phyloP scores from a whole-genome alignment of 305 asterid genomes.

The Striga hermonthica region DNA sequence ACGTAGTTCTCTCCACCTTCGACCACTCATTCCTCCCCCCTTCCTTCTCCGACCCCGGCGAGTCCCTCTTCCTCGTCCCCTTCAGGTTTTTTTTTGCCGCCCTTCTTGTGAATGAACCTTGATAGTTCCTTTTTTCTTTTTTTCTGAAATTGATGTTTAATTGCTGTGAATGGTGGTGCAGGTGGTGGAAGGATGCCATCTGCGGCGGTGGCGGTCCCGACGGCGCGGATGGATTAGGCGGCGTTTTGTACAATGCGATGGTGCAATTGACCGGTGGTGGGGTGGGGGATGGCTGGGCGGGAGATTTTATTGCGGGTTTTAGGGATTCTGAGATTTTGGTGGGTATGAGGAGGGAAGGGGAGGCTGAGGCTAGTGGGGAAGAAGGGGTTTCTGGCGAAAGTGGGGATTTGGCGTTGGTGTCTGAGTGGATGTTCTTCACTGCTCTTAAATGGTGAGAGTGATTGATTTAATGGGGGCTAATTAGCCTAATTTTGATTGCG shows the following conservation, averaged over 20 bases:
- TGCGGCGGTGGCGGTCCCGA: slow-evolving; percentile 33
- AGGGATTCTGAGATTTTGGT: slow-evolving; percentile 51
- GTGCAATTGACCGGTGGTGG: slow-evolving; percentile 33
- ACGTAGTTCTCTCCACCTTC: slow-evolving; percentile 32
- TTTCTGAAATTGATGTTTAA: not conserved
- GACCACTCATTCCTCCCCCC: slow-evolving; percentile 37
- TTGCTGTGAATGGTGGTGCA: slow-evolving; percentile 22
- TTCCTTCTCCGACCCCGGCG: slow-evolving; percentile 43
- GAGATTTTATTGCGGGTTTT: slow-evolving; percentile 31
- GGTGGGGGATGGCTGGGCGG: slow-evolving; percentile 25
- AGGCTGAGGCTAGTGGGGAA: slow-evolving; percentile 38
- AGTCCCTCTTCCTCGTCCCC: slow-evolving; percentile 42
- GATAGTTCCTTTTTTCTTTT: not conserved
- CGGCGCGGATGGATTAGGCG: slow-evolving; percentile 32
- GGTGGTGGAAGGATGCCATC: slow-evolving; percentile 55
- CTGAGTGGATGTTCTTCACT: slow-evolving; percentile 81
- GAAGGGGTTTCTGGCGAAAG: slow-evolving; percentile 35
- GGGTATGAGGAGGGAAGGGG: slow-evolving; percentile 50
- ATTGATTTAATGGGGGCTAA: slow-evolving; percentile 1
- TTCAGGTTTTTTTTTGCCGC: slow-evolving; percentile 33
- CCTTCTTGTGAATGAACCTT: too few relatives aligned
- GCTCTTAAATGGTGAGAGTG: slow-evolving; percentile 61
- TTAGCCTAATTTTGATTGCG: slow-evolving; percentile 5
- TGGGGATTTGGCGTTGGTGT: slow-evolving; percentile 55
- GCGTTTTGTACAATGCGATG: slow-evolving; percentile 43